Evolutionary conservation across 1,284 basidiomycete genomes (phyloP).

Genomic region (Tremellales sp.): DNA sequence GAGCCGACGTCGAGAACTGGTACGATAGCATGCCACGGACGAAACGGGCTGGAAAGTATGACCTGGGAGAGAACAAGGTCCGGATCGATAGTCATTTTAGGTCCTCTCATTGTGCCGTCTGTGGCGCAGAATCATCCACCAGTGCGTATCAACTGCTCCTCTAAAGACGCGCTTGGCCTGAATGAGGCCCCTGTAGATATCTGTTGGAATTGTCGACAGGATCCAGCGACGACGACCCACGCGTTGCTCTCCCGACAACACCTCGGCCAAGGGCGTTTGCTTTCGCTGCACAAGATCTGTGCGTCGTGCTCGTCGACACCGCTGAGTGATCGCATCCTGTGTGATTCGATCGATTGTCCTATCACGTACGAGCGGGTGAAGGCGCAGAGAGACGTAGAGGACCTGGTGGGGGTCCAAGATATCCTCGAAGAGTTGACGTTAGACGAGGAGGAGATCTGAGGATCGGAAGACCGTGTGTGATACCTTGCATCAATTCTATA

Average conservation of each 20-base stretch:
- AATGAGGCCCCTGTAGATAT: constrained; percentile 52
- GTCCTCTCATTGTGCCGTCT: constrained; percentile 67
- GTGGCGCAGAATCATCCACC: constrained; percentile 54
- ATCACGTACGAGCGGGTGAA: constrained; percentile 71
- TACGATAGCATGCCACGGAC: constrained; percentile 74
- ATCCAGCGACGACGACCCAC: constrained; percentile 60
- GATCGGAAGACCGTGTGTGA: background rate
- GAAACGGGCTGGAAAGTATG: constrained; percentile 29
- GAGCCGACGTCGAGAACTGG: constrained; percentile 84
- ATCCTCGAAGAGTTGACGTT: constrained; percentile 24
- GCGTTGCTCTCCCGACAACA: constrained; percentile 59
- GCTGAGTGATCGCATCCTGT: constrained; percentile 61
- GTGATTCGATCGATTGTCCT: constrained; percentile 78
- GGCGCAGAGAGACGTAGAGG: constrained; percentile 58
- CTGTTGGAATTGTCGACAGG: constrained; percentile 60
- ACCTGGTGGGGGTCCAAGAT: constrained; percentile 28
- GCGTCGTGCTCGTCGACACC: constrained; percentile 61
- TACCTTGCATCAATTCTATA: background rate
- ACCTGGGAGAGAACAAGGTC: constrained; percentile 16
- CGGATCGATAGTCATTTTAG: constrained; percentile 70
- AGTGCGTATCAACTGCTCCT: constrained; percentile 53
- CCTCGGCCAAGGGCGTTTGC: constrained; percentile 58
- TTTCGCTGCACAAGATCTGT: constrained; percentile 65
- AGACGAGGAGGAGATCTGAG: background rate
- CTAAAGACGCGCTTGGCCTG: background rate